A percentile compares a stretch with the other conserved stretches of the same genome.
These are phyloP conservation scores for Calonectria montana DNA, from an alignment of 2,329 filamentous ascomycete genomes.

Conservation along the genomic window DNA sequence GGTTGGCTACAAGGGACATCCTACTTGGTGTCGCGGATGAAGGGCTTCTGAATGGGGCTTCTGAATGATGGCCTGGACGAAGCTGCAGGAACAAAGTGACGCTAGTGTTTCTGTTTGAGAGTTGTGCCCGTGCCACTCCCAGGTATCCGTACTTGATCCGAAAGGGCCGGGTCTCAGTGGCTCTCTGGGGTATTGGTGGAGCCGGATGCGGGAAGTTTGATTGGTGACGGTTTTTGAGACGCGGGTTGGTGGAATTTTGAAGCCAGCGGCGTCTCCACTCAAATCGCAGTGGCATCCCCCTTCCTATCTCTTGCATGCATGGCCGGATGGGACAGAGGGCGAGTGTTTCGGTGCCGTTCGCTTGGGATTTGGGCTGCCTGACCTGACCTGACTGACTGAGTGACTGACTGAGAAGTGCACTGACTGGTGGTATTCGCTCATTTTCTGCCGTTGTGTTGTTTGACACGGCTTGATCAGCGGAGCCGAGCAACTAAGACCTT, in stretches of 20 bases:
- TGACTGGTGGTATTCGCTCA: not conserved
- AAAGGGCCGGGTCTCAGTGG: slow-evolving; percentile 10
- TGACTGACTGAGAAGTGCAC: too few relatives aligned
- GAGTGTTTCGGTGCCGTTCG: not conserved
- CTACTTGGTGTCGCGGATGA: slow-evolving; percentile 6
- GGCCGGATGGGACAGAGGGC: not conserved
- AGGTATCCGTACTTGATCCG: slow-evolving; percentile 10
- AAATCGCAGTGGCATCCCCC: slow-evolving; percentile 7
- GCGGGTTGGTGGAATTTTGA: slow-evolving; percentile 28
- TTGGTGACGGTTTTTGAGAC: slow-evolving; percentile 28
- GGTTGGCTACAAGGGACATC: slow-evolving; percentile 8
- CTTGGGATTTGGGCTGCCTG: not conserved
- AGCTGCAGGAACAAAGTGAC: slow-evolving; percentile 45
- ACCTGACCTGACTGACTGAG: too few relatives aligned
- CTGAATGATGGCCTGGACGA: slow-evolving; percentile 24
- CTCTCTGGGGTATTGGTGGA: not conserved
- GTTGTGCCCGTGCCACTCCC: slow-evolving; percentile 25
- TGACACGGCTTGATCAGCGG: not conserved
- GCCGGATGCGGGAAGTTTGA: not conserved
- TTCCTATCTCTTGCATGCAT: slow-evolving; percentile 18
- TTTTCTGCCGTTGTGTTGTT: not conserved
- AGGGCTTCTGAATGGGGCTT: slow-evolving; percentile 18
- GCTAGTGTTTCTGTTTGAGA: slow-evolving; percentile 50
- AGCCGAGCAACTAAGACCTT: not conserved
- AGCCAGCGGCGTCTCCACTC: slow-evolving; percentile 19